These are phyloP conservation scores for Monilinia polystroma DNA, from an alignment of 2,329 filamentous ascomycete genomes.

Conservation along the genomic window DNA sequence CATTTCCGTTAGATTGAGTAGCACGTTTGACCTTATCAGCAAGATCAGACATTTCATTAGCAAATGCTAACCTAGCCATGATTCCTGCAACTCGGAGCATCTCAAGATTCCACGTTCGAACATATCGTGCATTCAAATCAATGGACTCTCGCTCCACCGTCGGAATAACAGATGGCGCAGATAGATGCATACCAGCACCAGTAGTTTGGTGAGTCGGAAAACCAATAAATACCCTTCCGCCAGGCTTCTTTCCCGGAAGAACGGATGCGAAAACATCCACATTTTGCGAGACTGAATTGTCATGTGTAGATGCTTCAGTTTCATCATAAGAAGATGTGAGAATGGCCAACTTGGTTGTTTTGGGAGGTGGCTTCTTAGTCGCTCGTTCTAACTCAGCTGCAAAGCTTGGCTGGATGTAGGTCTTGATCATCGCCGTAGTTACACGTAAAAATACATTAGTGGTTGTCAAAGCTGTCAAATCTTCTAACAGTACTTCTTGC, in stretches of 20 bases:
- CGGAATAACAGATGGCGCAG: constrained; percentile 91
- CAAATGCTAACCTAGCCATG: constrained; percentile 82
- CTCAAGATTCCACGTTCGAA: constrained; percentile 93
- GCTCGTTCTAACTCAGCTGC: constrained; percentile 87
- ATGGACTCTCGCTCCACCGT: constrained; percentile 97
- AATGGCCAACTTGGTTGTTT: constrained; percentile 79
- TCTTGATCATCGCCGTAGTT: constrained; percentile 78
- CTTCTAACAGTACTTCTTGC: constrained; percentile 64
- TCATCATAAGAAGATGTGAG: constrained; percentile 91
- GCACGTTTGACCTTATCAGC: constrained; percentile 56
- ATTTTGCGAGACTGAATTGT: constrained; percentile 53
- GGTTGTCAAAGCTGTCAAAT: constrained; percentile 67
- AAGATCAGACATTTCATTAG: constrained; percentile 80
- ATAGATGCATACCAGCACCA: constrained; percentile 88
- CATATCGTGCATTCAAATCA: constrained; percentile 92
- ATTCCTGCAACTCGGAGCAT: constrained; percentile 90
- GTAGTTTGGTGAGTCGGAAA: constrained; percentile 98
- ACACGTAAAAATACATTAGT: constrained; percentile 87
- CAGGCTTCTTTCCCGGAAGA: constrained; percentile 76
- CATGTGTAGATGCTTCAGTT: constrained; percentile 55
- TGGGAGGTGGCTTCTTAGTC: constrained; percentile 95
- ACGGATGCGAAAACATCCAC: constrained; percentile 87
- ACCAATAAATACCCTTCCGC: constrained; percentile 90
- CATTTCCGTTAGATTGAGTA: constrained; percentile 44
- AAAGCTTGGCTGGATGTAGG: constrained; percentile 70